Evolutionary conservation across 495 filamentous ascomycete species (phyloP), one percentile per base, ranked within the genome.

Genomic region (Delitschia confertaspora): DNA sequence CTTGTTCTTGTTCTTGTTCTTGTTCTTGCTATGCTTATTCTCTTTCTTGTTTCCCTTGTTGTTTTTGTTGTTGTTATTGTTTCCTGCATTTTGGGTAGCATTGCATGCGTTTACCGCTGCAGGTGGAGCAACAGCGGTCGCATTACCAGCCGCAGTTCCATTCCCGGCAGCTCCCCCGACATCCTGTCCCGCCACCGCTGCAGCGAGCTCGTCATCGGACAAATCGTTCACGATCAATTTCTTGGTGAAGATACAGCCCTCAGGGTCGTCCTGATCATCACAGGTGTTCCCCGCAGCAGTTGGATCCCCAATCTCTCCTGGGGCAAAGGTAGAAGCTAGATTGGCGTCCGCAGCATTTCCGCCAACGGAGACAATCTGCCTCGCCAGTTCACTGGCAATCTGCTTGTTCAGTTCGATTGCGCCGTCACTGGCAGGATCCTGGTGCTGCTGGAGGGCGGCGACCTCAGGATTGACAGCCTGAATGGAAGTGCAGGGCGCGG

Each of bases 191-290:
- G 55, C 69, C 29, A 73, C 71, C 17, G 74, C 76, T 20, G 70
- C 68, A 23, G 53, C 45, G 47, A 80, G 77, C 49, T 80, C 74
- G 14, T 38, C 60, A 29, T 65, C 65, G n/a, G 70, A 68, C 13
- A 70, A 74, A 39, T 76, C 76, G 10, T 73, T 65, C 18, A 77
- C 74, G 11, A 79, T 60, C 3, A 80, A 71, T 48, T 74, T 71
- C 53, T 73, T 62, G 17, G 72, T 67, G 62, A 77, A 71, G 50
- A 82, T 82, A 64, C 78, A 82, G 14, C 78, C 78, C 4, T 60
- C 61, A 3, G 64, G 32, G 53, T 82, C 76, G 35, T 74, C 37
- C n/a, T 23, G 40, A 13, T 49, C 44, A 30, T 62, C 43, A 38
- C 78, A 82, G 41, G 73, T 75, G 56, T 78, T 75, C 23, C 78